Evolutionary conservation across 1,284 basidiomycete genomes (phyloP), one percentile per base, ranked within the genome.

Genomic region (Fomitopsis schrenkii): DNA sequence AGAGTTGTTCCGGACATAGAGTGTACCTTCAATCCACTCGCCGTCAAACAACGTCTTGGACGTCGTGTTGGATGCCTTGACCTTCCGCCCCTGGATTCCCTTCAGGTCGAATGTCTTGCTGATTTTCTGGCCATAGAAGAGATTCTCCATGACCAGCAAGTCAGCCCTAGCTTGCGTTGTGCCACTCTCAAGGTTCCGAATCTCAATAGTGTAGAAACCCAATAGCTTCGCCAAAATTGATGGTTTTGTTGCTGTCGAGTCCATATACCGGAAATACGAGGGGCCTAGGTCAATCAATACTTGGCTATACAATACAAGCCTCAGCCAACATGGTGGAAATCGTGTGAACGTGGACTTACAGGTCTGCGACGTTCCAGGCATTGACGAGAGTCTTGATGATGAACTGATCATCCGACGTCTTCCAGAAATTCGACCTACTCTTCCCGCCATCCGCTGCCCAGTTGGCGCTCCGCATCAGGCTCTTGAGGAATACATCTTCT

Each of bases 361-460:
- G 73, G 74, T 93, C 91, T 8, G 87, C 88, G 41, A 91, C 90
- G 70, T 91, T 91, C 90, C 90, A 93, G 12, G 90, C 89, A 73
- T 89, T 87, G 6, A 93, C 87, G 59, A 93, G 74, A 14, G 90
- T 90, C 80, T 93, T 93, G 76, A 93, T 88, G 66, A 93, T 86
- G 70, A 88, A 91, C 61, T 84, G 78, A 66, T 89, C 84, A 70
- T 93, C 91, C 17, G 75, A 70, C 48, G 89, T 91, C 79, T 88
- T 90, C 86, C 89, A 91, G 69, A 93, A 93, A 64, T 87, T 86
- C 5, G 85, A 85, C 68, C 80, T 83, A 72, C 86, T 88, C 79
- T 89, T 89, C 14, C 87, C 87, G 1, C 87, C 86, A 58, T 88
- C 84, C 0, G 90, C 89, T 3, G 79, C 75, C 90, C 90, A 93